Conservation (phyloP, 108 stramenopile species). For the Ochromonas danica region DNA sequence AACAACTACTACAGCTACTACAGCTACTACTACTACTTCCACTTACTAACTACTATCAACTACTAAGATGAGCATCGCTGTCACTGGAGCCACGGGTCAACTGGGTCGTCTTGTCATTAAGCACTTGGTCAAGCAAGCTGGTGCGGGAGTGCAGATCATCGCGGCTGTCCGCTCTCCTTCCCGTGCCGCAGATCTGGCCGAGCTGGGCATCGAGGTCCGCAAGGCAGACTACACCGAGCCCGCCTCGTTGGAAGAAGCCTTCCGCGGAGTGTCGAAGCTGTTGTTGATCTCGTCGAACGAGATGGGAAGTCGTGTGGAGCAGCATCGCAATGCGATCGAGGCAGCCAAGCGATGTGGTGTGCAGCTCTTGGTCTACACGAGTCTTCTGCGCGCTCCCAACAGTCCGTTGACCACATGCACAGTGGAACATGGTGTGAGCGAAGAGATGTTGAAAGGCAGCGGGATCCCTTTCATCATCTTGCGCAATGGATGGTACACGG, state of each 20-base stretch:
- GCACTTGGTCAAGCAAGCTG: too few relatives aligned
- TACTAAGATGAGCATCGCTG: too few relatives aligned
- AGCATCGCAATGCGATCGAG: too few relatives aligned
- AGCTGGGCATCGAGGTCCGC: not conserved
- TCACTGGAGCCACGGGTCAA: not conserved
- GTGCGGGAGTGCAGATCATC: not conserved
- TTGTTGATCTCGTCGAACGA: not conserved
- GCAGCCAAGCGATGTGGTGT: not conserved
- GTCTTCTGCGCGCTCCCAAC: not conserved
- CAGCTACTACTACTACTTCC: not conserved
- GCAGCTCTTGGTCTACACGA: not conserved
- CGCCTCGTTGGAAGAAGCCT: not conserved
- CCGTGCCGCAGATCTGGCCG: not conserved
- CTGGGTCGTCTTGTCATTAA: not conserved
- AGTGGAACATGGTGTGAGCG: not conserved
- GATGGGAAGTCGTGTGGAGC: not conserved
- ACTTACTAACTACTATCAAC: not conserved
- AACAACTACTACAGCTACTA: too few relatives aligned
- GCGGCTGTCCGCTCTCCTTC: too few relatives aligned
- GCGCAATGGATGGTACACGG: slow-evolving; percentile 1
- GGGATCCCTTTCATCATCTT: not conserved
- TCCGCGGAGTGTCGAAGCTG: not conserved
- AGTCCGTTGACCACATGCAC: not conserved
- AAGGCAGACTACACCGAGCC: not conserved
- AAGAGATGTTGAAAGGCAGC: not conserved